Percentiles rank a stretch among this genome's conserved stretches.
Evolutionary conservation across 768 basidiomycete species (phyloP).

Genomic region (Auricularia auricula-judae): DNA sequence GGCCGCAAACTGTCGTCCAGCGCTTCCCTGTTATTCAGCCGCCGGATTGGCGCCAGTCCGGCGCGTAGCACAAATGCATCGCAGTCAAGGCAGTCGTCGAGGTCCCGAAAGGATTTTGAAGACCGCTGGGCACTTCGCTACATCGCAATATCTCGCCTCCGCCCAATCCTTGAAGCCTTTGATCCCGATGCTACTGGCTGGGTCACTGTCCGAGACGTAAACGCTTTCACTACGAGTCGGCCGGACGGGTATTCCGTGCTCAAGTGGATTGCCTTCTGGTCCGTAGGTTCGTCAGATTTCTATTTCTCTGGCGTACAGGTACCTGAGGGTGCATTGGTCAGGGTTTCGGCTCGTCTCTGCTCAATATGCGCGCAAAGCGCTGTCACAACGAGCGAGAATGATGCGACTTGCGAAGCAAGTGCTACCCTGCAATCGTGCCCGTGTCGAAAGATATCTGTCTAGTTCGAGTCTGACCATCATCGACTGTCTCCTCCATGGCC

Average conservation of each 20-base stretch:
- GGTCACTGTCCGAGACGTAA: conserved; percentile 22
- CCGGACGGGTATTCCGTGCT: conserved; percentile 8
- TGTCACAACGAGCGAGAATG: not conserved
- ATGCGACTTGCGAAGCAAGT: not conserved
- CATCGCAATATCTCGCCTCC: conserved; percentile 13
- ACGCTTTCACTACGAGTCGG: conserved; percentile 16
- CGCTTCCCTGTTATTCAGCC: too few relatives aligned
- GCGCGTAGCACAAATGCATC: too few relatives aligned
- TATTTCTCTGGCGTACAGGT: too few relatives aligned
- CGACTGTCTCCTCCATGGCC: not conserved
- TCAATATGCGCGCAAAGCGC: not conserved
- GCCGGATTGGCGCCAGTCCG: too few relatives aligned
- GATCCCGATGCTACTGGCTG: conserved; percentile 25
- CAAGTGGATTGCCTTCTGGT: not conserved
- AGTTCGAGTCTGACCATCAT: not conserved
- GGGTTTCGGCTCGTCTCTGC: not conserved
- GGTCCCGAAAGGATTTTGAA: conserved; percentile 5
- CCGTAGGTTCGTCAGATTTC: not conserved
- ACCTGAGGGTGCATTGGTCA: not conserved
- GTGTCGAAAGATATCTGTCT: not conserved
- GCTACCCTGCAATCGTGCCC: not conserved
- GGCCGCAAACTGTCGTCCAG: too few relatives aligned
- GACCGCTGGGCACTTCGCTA: conserved; percentile 17
- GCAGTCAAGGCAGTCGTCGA: too few relatives aligned
- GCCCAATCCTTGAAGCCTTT: conserved; percentile 20